These are phyloP conservation scores for Eruca vesicaria DNA, from an alignment of 441 rosid genomes.

Conservation along the genomic window DNA sequence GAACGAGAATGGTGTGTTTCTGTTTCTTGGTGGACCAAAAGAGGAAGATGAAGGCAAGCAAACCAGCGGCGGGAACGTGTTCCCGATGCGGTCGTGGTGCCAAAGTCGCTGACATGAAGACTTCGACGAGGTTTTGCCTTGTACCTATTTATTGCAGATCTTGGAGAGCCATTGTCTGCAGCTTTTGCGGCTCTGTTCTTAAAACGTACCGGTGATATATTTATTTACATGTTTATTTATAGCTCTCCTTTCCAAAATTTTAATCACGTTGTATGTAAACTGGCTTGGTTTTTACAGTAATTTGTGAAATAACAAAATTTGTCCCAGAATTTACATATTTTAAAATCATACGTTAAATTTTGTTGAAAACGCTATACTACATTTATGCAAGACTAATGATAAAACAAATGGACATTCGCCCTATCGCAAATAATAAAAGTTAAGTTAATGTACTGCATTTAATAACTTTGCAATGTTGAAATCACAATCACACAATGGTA, in stretches of 20 bases:
- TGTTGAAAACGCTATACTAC: neutral
- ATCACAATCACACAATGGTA: too few relatives aligned
- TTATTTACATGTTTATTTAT: neutral
- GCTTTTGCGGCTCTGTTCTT: slow-evolving; percentile 64
- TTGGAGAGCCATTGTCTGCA: slow-evolving; percentile 64
- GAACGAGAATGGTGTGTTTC: slow-evolving; percentile 50
- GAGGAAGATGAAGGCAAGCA: slow-evolving; percentile 42
- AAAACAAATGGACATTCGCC: too few relatives aligned
- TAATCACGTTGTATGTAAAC: neutral
- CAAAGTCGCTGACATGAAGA: slow-evolving; percentile 67
- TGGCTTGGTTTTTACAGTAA: neutral
- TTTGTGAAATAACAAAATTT: neutral
- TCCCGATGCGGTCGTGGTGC: slow-evolving; percentile 62
- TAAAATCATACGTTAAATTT: neutral
- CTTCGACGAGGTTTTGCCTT: slow-evolving; percentile 54
- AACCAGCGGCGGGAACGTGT: slow-evolving; percentile 66
- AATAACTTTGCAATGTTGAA: too few relatives aligned
- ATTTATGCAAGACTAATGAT: neutral
- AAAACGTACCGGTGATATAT: slow-evolving; percentile 43
- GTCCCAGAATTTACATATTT: neutral
- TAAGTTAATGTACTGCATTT: too few relatives aligned
- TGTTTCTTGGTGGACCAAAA: slow-evolving; percentile 68
- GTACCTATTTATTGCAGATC: slow-evolving; percentile 59
- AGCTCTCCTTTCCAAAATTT: neutral
- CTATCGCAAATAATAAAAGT: too few relatives aligned